A percentile compares a stretch with the other conserved stretches of the same genome.
phyloP scores from a whole-genome alignment of 139 green algal species.

The Chlorella sp. region DNA sequence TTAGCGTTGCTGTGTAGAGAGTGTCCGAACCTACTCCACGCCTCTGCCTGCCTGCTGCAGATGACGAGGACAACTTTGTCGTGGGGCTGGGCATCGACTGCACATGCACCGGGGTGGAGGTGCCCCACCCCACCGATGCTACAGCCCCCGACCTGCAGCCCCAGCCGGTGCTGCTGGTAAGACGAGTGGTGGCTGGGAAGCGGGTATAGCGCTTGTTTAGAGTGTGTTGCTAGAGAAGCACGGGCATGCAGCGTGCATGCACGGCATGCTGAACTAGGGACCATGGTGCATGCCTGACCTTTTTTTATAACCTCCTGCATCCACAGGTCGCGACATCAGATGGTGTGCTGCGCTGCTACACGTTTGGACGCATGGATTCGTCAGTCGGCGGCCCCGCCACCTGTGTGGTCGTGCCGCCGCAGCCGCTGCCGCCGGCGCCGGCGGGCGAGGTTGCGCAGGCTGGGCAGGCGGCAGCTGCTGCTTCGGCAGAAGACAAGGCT shows the following conservation, averaged over 20 bases:
- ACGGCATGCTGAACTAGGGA: too few species aligned
- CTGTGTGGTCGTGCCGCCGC: not conserved
- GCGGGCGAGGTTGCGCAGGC: not conserved
- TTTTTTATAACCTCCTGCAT: too few species aligned
- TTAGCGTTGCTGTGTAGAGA: too few species aligned
- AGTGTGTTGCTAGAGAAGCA: too few species aligned
- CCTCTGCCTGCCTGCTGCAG: constrained; percentile 2
- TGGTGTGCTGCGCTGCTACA: constrained; percentile 64
- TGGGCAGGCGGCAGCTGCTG: not conserved
- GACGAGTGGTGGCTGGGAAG: not conserved
- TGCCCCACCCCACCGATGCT: constrained; percentile 52
- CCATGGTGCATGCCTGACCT: too few species aligned
- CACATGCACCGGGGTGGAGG: constrained; percentile 9
- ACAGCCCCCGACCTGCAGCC: constrained; percentile 47
- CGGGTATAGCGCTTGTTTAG: too few species aligned
- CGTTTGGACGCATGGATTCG: constrained; percentile 34
- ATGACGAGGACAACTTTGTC: constrained; percentile 69
- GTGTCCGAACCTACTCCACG: too few species aligned
- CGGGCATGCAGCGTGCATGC: too few species aligned
- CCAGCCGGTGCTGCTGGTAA: constrained; percentile 55
- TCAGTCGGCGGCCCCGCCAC: not conserved
- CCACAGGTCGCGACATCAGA: constrained; percentile 64
- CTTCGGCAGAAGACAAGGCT: not conserved
- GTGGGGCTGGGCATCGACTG: constrained; percentile 59
- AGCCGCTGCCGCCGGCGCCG: not conserved